Base-by-base conservation (phyloP, 2,329 filamentous ascomycete genomes). In the Colletotrichum eremochloae region DNA sequence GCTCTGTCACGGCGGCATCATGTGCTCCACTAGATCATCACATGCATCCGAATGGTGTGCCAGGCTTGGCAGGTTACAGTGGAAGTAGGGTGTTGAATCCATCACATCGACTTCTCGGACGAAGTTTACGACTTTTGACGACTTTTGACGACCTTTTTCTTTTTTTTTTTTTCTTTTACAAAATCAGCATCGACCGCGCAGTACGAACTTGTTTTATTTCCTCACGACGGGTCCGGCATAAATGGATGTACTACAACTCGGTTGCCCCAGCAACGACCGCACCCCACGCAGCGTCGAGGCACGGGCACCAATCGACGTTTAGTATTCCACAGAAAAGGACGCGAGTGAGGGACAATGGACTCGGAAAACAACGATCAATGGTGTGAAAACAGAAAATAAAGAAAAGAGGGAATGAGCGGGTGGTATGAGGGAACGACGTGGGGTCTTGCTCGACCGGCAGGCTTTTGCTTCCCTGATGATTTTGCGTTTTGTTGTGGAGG, bases 121-220 rank as follows among this genome's bases (percentile, higher is more conserved):
- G 70, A 69, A 65, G 66, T 55, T 70, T 55, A 72, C 70, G 70
- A 72, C 67, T 56, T 72, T 69, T 65, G 42, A 72, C 70, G 70
- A 72, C 70, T 64, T 72, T 61, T 69, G 64, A 69, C 48, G 70
- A 69, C 60, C 66, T 71, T 36, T 46, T 9, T 20, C 20, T 20
- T 44, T 20, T 6, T 5, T 42, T 6, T 20, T 48, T 63, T 68
- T 57, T 58, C 29, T 71, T 68, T 61, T 62, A 61, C 24, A 46
- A 70, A 69, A 64, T 65, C 66, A 50, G 48, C 70, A 62, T 72
- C 60, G 67, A 70, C 55, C 66, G 66, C 70, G 53, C 46, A 65
- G 70, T 69, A 72, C 70, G 70, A 70, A 33, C 42, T 63, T 58
- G n/a, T 42, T 38, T 48, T 55, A 15, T 24, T n/a, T 46, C 44